phyloP scores from a whole-genome alignment of 345 rosid species.

The Gossypium sturtianum region DNA sequence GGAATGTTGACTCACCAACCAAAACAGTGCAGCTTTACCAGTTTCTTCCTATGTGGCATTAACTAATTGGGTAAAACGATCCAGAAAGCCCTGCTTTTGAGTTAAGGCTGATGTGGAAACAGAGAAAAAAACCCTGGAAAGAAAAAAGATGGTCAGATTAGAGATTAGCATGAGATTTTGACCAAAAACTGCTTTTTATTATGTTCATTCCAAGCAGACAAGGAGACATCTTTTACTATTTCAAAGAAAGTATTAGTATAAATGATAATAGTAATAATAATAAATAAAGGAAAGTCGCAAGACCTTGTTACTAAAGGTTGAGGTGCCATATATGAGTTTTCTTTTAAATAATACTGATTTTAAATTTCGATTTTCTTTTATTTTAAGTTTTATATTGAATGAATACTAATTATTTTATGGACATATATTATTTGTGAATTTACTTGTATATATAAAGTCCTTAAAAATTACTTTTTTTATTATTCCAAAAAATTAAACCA shows the following conservation, averaged over 20 bases:
- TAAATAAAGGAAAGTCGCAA: too few relatives aligned
- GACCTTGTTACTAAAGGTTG: too few relatives aligned
- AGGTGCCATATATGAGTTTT: too few relatives aligned
- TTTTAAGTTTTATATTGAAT: too few relatives aligned
- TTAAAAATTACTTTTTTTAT: too few relatives aligned
- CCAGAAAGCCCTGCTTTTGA: neutral
- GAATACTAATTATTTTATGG: too few relatives aligned
- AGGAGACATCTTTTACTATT: constrained; percentile 34
- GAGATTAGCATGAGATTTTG: constrained; percentile 27
- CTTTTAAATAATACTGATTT: too few relatives aligned
- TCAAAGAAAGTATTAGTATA: constrained; percentile 24
- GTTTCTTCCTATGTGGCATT: neutral
- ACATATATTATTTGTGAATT: too few relatives aligned
- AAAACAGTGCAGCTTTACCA: neutral
- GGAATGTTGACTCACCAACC: constrained; percentile 23
- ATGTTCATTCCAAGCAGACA: constrained; percentile 31
- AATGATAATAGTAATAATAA: too few relatives aligned
- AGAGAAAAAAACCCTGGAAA: constrained; percentile 11
- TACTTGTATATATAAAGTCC: too few relatives aligned
- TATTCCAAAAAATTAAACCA: too few relatives aligned
- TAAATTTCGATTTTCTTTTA: too few relatives aligned
- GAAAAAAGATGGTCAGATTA: constrained; percentile 14
- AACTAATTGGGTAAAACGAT: neutral
- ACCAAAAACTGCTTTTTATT: constrained; percentile 16
- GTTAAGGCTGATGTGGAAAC: constrained; percentile 17